Evolutionary conservation across 345 rosid genomes (phyloP).

Genomic region (Populus deltoides): DNA sequence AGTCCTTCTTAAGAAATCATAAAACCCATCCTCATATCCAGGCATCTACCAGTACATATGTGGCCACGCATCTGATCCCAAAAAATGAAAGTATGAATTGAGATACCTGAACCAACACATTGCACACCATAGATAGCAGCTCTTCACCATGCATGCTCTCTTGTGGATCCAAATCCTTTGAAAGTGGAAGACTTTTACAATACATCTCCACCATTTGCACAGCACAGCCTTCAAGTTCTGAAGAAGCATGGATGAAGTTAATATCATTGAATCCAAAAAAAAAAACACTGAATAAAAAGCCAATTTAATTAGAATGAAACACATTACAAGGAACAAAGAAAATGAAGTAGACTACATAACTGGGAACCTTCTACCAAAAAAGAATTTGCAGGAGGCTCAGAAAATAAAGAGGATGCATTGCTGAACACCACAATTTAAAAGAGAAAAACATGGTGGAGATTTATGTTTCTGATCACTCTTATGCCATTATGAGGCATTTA

Average conservation of each 20-base stretch:
- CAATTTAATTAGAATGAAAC: not conserved
- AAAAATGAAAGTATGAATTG: not conserved
- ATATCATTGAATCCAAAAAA: conserved; percentile 7
- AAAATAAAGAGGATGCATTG: not conserved
- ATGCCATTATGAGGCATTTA: not conserved
- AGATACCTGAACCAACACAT: conserved; percentile 80
- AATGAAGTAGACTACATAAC: not conserved
- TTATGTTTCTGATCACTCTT: not conserved
- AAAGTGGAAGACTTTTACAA: conserved; percentile 70
- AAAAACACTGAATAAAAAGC: not conserved
- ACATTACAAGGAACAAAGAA: conserved; percentile 4
- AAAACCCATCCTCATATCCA: not conserved
- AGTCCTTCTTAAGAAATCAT: not conserved
- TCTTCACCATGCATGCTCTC: conserved; percentile 96
- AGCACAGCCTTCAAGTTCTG: conserved; percentile 65
- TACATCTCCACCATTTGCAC: conserved; percentile 66
- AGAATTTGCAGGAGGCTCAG: not conserved
- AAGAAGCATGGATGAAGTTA: conserved; percentile 15
- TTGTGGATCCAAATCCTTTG: conserved; percentile 87
- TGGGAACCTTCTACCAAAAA: not conserved
- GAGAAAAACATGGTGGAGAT: not conserved
- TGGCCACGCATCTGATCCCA: not conserved
- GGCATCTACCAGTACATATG: not conserved
- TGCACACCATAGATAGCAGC: conserved; percentile 69
- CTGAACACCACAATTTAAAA: not conserved